These are phyloP conservation scores for Fraxinus angustifolia DNA, from an alignment of 305 asterid genomes.

Conservation along the genomic window DNA sequence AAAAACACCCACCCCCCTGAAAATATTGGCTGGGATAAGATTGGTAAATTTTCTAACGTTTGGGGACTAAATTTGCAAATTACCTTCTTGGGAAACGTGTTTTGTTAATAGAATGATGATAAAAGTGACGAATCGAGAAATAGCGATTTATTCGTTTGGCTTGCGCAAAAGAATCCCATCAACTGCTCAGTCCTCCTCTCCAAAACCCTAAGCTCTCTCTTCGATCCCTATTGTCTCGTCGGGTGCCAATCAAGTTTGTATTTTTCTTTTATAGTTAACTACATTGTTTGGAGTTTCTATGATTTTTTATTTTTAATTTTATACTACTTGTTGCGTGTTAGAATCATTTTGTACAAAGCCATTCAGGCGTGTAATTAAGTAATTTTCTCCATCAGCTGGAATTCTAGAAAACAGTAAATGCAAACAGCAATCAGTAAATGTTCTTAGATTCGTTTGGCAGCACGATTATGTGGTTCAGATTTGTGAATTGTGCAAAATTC, in stretches of 20 bases:
- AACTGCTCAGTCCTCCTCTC: background rate
- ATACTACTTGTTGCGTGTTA: background rate
- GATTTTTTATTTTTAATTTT: background rate
- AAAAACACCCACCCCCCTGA: no score
- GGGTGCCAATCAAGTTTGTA: background rate
- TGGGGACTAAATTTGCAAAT: background rate
- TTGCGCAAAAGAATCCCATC: background rate
- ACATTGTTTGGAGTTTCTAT: background rate
- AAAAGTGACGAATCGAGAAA: background rate
- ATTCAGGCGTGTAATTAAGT: background rate
- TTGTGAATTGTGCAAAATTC: background rate
- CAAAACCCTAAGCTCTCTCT: background rate
- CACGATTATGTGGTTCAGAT: background rate
- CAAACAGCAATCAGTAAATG: background rate
- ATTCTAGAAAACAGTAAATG: background rate
- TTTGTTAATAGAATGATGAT: background rate
- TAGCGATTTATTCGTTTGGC: background rate
- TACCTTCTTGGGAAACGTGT: background rate
- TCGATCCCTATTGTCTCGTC: background rate
- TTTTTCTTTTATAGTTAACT: background rate
- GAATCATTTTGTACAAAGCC: background rate
- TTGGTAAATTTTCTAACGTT: background rate
- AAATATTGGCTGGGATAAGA: background rate
- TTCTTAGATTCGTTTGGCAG: background rate
- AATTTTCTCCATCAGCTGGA: background rate